Conservation (phyloP, 2,329 filamentous ascomycete species). For the Ophiostoma angusticollis region DNA sequence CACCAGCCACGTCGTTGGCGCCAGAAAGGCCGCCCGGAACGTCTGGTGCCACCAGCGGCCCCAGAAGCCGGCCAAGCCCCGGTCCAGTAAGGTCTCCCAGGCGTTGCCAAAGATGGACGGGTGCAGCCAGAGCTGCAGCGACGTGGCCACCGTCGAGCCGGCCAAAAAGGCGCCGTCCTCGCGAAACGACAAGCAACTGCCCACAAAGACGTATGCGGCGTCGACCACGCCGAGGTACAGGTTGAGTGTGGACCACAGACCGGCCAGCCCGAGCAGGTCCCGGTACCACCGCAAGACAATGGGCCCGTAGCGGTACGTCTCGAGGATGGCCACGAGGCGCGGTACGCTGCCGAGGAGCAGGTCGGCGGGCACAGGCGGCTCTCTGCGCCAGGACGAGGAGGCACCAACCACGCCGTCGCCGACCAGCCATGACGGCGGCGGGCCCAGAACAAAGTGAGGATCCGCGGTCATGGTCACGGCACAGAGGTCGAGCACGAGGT, state of each 20-base stretch:
- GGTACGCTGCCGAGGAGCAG: conserved; percentile 19
- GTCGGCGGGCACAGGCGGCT: too few relatives aligned
- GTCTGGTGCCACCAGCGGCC: conserved; percentile 83
- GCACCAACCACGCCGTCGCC: conserved; percentile 16
- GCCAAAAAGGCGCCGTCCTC: conserved; percentile 21
- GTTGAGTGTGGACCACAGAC: conserved; percentile 47
- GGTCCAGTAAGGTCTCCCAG: conserved; percentile 43
- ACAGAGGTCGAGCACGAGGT: conserved; percentile 56
- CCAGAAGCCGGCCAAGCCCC: conserved; percentile 73
- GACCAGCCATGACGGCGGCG: conserved; percentile 16
- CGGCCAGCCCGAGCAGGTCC: conserved; percentile 39
- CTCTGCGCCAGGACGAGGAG: too few relatives aligned
- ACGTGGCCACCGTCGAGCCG: conserved; percentile 40
- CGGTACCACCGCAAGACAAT: conserved; percentile 26
- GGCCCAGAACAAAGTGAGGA: conserved; percentile 57
- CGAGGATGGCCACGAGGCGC: conserved; percentile 34
- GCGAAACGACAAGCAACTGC: neutral
- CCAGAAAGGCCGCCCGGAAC: conserved; percentile 61
- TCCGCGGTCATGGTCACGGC: conserved; percentile 61
- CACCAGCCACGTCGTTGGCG: conserved; percentile 40
- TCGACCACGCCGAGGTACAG: conserved; percentile 41
- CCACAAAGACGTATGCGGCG: conserved; percentile 9
- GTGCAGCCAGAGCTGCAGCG: conserved; percentile 38
- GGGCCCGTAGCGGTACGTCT: too few relatives aligned
- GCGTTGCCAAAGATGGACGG: conserved; percentile 44